Conservation (phyloP, 164 flowering plant genomes). For the Aristolochia contorta region DNA sequence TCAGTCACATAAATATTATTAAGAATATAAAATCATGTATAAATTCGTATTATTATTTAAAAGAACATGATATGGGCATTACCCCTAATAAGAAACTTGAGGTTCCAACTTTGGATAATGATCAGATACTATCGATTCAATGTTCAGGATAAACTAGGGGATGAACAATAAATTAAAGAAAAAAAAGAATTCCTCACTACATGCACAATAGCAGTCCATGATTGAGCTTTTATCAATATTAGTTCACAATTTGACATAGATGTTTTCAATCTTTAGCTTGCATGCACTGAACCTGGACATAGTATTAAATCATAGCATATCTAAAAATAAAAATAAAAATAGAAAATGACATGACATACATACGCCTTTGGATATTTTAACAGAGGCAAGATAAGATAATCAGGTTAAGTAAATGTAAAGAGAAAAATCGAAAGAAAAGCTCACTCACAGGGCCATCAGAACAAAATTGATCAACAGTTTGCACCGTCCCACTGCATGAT, state of each 20-base stretch:
- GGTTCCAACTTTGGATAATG: neutral
- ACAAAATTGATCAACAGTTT: conserved; percentile 25
- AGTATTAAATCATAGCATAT: neutral
- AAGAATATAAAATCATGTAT: neutral
- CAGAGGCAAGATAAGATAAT: neutral
- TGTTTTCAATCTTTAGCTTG: neutral
- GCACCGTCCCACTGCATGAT: conserved; percentile 45
- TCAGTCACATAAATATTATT: neutral
- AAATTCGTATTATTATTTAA: neutral
- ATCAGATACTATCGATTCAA: neutral
- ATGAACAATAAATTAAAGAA: neutral
- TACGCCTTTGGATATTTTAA: neutral
- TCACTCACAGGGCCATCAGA: conserved; percentile 41
- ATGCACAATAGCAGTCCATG: too few relatives aligned
- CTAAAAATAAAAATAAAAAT: neutral
- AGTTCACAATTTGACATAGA: neutral
- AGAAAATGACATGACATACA: neutral
- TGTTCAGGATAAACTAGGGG: neutral
- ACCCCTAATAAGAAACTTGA: neutral
- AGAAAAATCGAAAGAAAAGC: neutral
- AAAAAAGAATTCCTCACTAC: too few relatives aligned
- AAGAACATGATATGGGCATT: neutral
- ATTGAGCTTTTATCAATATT: too few relatives aligned
- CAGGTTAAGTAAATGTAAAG: neutral
- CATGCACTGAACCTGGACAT: neutral